Evolutionary conservation across 2,329 filamentous ascomycete genomes (phyloP), one percentile per base, ranked within the genome.

Genomic region (Colletotrichum sp.): DNA sequence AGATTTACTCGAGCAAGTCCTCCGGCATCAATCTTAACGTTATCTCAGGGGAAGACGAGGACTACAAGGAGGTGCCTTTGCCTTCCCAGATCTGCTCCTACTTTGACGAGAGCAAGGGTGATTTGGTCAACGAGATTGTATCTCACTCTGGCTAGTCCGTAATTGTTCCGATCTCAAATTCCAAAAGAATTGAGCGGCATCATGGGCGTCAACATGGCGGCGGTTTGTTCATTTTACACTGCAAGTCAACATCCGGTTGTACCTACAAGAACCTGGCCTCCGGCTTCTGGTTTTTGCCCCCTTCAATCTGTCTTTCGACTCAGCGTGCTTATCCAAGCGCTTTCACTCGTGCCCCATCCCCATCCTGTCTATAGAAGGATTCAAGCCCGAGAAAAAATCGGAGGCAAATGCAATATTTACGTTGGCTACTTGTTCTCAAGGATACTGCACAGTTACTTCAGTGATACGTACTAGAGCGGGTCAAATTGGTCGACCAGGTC

Each of bases 91-190:
- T 98, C 80, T 92, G 95, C 83, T 91, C 95, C 81, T 87, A 94
- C 88, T 89, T 88, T 90, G 86, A 94, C 72, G 81, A 93, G 83
- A 87, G 81, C 65, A 90, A 95, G 83, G 94, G 94, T 27, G 91
- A 93, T 76, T 82, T 98, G 76, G 90, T 96, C 33, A 98, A 92
- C 80, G 96, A 98, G 89, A 98, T 99, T 83, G 97, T 99, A 21
- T 95, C 97, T 80, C 96, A 98, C 85, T 92, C 94, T 76, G 96
- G 96, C 70, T 98, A 51, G 43, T 51, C 43, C 88, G 80, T 34
- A 57, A 38, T 24, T 36, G 5, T 61, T 18, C 7, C 11, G 13
- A 34, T 27, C 8, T 21, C 21, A n/a, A 33, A 57, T 31, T 16
- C 38, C 24, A 15, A 34, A 8, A 34, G 31, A 61, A 34, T 61